Evolutionary conservation across 2,329 filamentous ascomycete species (phyloP), one percentile per base, ranked within the genome.

Genomic region (Cyphellophora attinorum): DNA sequence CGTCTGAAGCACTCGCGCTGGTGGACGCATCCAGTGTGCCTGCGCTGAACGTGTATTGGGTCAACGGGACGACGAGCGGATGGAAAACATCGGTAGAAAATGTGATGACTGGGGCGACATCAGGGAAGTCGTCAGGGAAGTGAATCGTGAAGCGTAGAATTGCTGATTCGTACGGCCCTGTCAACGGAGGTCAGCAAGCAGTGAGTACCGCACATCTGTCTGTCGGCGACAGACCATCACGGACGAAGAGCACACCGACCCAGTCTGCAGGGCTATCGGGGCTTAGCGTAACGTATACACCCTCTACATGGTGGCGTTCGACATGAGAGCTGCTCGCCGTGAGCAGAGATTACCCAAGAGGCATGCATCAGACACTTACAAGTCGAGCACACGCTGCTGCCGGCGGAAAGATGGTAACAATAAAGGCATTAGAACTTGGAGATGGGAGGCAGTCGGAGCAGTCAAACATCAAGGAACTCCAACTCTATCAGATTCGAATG

Each of bases 61-160:
- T 94, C 42, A 93, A 70, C 23, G 91, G 88, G 5, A 88, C 86
- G 47, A 96, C 79, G 27, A 98, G 70, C 12, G 89, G 89, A 56
- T 98, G 89, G 58, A 96, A 98, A 47, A 96, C 81, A 55, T 96
- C 89, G 48, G 85, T 93, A 29, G 77, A 74, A 59, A 98, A 94
- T 35, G 81, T 89, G 46, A 98, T 76, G 12, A 88, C 68, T 6
- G 91, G 91, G 33, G 89, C 84, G 13, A 84, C 63, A 33, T 70
- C 63, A 10, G 89, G 89, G 55, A 93, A 95, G 25, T 72, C 70
- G 41, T 81, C 37, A 21, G 88, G 84, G 51, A 96, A 96, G 15
- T 79, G 80, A 45, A 96, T 81, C 48, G 91, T 80, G 60, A 96
- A 93, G 51, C 88, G 82, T 43, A 96, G 72, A 49, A 95, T 74